phyloP scores from a whole-genome alignment of 345 rosid genomes.

The Rhodamnia argentea region DNA sequence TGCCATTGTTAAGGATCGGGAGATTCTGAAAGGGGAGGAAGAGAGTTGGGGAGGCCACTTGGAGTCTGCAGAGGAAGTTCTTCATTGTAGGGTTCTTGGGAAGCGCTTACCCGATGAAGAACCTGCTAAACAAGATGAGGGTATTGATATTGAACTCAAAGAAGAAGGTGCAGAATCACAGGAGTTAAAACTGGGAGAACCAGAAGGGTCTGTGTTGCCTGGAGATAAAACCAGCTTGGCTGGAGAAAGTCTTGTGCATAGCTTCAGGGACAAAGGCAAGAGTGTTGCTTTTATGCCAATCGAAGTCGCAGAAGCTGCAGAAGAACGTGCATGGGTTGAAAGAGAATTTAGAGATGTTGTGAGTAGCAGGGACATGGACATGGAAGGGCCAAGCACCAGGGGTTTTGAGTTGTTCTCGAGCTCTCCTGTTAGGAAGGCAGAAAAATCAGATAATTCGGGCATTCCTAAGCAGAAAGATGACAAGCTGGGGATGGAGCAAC shows the following conservation, averaged over 20 bases:
- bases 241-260: slow-evolving; percentile 16
- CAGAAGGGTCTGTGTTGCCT: slow-evolving; percentile 10
- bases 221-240: slow-evolving; percentile 10
- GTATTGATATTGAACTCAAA: slow-evolving; percentile 29
- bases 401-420: slow-evolving; percentile 83
- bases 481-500: slow-evolving; percentile 57
- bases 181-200: slow-evolving; percentile 19
- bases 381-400: slow-evolving; percentile 70
- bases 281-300: slow-evolving; percentile 34
- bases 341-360: slow-evolving; percentile 22
- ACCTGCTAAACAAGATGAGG: slow-evolving; percentile 18
- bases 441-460: slow-evolving; percentile 36
- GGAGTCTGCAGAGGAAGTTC: slow-evolving; percentile 19
- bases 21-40: slow-evolving; percentile 10
- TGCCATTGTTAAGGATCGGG: slow-evolving; percentile 7
- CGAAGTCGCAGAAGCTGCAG: slow-evolving; percentile 19
- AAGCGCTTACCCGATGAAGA: slow-evolving; percentile 15
- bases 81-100: slow-evolving; percentile 13
- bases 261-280: slow-evolving; percentile 57
- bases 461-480: slow-evolving; percentile 44
- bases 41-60: slow-evolving; percentile 13
- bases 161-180: slow-evolving; percentile 20
- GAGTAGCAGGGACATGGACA: slow-evolving; percentile 32
- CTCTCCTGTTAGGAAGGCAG: slow-evolving; percentile 55
- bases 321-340: slow-evolving; percentile 28